Evolutionary conservation across 805 yeast genomes (phyloP), one percentile per base, ranked within the genome.

Genomic region (Cyberlindnera maritima): DNA sequence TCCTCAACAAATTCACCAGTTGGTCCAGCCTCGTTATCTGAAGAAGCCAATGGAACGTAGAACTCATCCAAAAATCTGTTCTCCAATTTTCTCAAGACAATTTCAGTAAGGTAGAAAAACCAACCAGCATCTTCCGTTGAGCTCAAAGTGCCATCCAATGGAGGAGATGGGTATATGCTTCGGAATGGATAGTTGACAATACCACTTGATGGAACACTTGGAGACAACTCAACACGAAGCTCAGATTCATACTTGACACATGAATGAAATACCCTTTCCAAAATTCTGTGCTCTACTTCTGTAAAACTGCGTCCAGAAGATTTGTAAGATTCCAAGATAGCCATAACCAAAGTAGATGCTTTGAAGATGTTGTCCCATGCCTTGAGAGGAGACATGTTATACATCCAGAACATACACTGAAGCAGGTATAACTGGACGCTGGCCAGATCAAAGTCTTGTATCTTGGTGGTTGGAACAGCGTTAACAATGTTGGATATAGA

Each of bases 161-260:
- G 61, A 0, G 57, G 53, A 1, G 58, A 44, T 23, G 63, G 63
- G 25, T 58, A 59, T 4, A 58, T 25, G 20, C 45, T 40, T 23
- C 56, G 58, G 46, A 58, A 58, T 12, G 56, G 55, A 39, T 55
- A 59, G 44, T 56, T 53, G 15, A 53, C 54, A 25, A 59, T 58
- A 9, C 60, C 62, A 41, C 59, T 53, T 5, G 57, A 42, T 20
- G 62, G 62, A 2, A 59, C 43, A n/a, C 47, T 41, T 39, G 62
- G 63, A 4, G 61, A 50, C 8, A 59, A 36, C 41, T 58, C 62
- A 6, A 59, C 63, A 28, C 61, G 45, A 10, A 58, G 29, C 38
- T 59, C 63, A 29, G 55, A 53, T 36, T 59, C 62, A 29, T 54
- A 58, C 44, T 54, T 57, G 18, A 57, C 41, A 46, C 62, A 59